Percentiles rank a stretch among this genome's conserved stretches.
Conservation (phyloP, 2,329 filamentous ascomycete species). For the Trichothecium sympodiale region DNA sequence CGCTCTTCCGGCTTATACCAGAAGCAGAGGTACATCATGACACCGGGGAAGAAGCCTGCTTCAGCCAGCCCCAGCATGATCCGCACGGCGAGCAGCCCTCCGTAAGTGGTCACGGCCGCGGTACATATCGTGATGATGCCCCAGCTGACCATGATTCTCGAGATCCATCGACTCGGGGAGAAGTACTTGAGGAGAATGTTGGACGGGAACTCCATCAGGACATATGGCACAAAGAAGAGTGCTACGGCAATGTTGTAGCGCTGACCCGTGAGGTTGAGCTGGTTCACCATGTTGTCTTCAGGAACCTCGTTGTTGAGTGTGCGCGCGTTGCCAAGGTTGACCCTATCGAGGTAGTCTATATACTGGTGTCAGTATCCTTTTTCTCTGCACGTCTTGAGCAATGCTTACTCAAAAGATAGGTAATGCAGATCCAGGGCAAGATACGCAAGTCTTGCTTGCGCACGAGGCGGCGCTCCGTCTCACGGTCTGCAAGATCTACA, state of each 20-base stretch:
- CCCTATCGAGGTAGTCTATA: slow-evolving; percentile 16
- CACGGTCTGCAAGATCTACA: slow-evolving; percentile 20
- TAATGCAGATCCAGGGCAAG: slow-evolving; percentile 20
- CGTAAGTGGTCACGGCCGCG: slow-evolving; percentile 34
- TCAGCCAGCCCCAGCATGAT: slow-evolving; percentile 41
- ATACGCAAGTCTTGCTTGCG: slow-evolving; percentile 20
- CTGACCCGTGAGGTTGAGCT: slow-evolving; percentile 33
- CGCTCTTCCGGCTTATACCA: slow-evolving; percentile 42
- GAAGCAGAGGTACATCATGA: slow-evolving; percentile 46
- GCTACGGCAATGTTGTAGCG: slow-evolving; percentile 46
- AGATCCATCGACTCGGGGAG: slow-evolving; percentile 21
- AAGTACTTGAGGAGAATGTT: slow-evolving; percentile 23
- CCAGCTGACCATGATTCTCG: slow-evolving; percentile 31
- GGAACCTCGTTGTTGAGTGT: slow-evolving; percentile 21
- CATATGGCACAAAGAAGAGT: slow-evolving; percentile 49
- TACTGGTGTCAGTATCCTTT: slow-evolving; percentile 1
- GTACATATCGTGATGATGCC: slow-evolving; percentile 37
- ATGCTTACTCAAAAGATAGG: slow-evolving; percentile 19
- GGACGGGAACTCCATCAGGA: slow-evolving; percentile 34
- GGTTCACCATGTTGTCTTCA: slow-evolving; percentile 19
- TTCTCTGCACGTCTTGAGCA: neutral
- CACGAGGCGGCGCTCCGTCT: slow-evolving; percentile 21
- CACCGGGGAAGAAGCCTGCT: slow-evolving; percentile 37
- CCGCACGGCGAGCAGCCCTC: slow-evolving; percentile 32
- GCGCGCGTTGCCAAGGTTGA: slow-evolving; percentile 21